Base-by-base conservation (phyloP, 108 stramenopile species). In the Conticribra weissflogii region DNA sequence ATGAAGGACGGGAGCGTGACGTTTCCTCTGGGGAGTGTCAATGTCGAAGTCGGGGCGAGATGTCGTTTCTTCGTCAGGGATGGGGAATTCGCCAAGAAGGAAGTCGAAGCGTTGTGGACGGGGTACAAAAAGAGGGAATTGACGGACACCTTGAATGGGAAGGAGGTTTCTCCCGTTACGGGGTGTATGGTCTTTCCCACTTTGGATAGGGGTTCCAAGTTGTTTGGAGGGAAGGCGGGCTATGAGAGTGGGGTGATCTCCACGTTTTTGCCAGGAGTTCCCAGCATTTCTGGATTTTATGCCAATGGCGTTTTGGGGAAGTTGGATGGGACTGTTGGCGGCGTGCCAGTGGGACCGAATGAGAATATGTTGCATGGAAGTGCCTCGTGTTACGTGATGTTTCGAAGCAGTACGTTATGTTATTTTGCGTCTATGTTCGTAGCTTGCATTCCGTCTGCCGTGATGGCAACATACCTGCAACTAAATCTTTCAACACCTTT, bases 1-100 rank as follows among this genome's bases (percentile, higher is more conserved):
- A 95, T 92, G 90, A 91, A 89, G 61, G 90, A 92, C 76, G 94
- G 94, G 25, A 80, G 82, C 34, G 90, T 95, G 21, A 92, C 88
- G 2, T 79, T 95, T 33, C 79, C 88, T 2, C 57, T 86, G 46
- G 94, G 91, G 23, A 88, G 82, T 66, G 91, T 92, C 3, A 69
- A 92, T 56, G 72, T 93, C n/a, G 59, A 85, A 21, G 71, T 85
- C 27, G 94, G 94, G 33, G 85, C 76, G 24, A 71, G 94, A 49
- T 72, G 92, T 52, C 79, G 89, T 32, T 95, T 93, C 79, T 95
- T 84, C 79, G 94, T 95, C 23, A 64, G 94, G 29, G 92, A 95
- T 68, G 72, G 82, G 0, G 83, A 83, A 3, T 91, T 91, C 82
- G 90, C 94, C n/a, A 91, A 82, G 59, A 92, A 90, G 74, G 94